Base-by-base conservation (phyloP, 495 filamentous ascomycete genomes). In the Trypethelium eluteriae region DNA sequence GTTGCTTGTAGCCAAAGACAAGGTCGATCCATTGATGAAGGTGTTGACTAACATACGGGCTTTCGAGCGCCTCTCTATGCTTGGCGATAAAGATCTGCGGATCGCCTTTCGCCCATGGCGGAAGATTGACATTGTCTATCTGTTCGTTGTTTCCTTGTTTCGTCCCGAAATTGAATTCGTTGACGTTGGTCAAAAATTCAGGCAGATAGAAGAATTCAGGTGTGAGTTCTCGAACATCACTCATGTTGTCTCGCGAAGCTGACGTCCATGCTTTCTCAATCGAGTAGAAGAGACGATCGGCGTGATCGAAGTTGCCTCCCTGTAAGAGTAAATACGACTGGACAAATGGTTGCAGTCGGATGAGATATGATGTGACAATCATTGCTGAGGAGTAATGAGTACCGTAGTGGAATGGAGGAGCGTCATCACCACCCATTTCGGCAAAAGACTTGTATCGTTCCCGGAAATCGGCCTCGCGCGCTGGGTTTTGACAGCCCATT, bases 351-450 rank as follows among this genome's bases (percentile, higher is more conserved):
- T 96, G 93, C 12, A 98, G 80, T 5, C 94, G 88, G 69, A 98
- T 97, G 53, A 98, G 83, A 72, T 96, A 98, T 0, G 93, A 96
- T 38, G 91, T 88, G 35, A 98, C 94, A 63, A 96, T 98, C 94
- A 97, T 98, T 25, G 94, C 95, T 4, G 94, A 97, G 32, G 95
- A 98, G 76, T 98, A 98, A 74, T 98, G 94, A 5, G 94, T 98
- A 49, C 94, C 94, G 73, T 97, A 98, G 75, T 98, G 95, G 74
- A 97, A 98, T 2, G 95, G 88, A 16, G 88, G 88, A 10, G 83
- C 79, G 44, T 84, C 83, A 9, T 85, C 80, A 71, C 94, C 93
- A 49, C 88, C 91, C 84, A 98, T 96, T 74, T 98, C 94, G 11
- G 89, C 89, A 77, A 98, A 89, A 34, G 88, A 87, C 65, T 88